Evolutionary conservation across 805 yeast species (phyloP).

Genomic region (Candida vaughaniae): DNA sequence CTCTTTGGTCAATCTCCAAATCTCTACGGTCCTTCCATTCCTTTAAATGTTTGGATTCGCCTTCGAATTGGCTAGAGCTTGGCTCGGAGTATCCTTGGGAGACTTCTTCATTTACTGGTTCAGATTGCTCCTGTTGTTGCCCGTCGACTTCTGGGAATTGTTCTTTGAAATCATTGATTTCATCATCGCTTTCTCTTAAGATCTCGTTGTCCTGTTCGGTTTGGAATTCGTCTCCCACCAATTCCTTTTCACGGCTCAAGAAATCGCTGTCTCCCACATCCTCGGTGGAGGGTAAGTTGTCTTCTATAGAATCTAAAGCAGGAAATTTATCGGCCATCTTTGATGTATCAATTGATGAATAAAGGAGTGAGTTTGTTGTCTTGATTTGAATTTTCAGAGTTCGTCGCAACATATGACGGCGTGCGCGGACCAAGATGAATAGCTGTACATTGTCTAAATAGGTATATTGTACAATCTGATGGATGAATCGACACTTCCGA

Average conservation of each 20-base stretch:
- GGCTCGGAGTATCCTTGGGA: slow-evolving; percentile 20
- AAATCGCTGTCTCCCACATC: slow-evolving; percentile 53
- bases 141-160: slow-evolving; percentile 61
- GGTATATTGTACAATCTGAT: slow-evolving; percentile 41
- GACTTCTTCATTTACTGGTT: slow-evolving; percentile 46
- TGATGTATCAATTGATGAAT: background rate
- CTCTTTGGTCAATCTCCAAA: slow-evolving; percentile 77
- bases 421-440: too few species aligned
- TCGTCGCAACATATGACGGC: too few species aligned
- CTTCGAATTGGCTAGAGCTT: slow-evolving; percentile 15
- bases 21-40: slow-evolving; percentile 85
- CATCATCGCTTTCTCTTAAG: slow-evolving; percentile 40
- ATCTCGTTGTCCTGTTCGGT: slow-evolving; percentile 59
- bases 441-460: too few species aligned
- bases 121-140: slow-evolving; percentile 20
- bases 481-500: slow-evolving; percentile 67
- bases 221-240: slow-evolving; percentile 68
- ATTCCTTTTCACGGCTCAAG: slow-evolving; percentile 64
- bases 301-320: slow-evolving; percentile 51
- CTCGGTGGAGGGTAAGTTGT: slow-evolving; percentile 27
- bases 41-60: slow-evolving; percentile 50
- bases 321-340: slow-evolving; percentile 77
- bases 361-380: slow-evolving; percentile 1
- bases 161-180: slow-evolving; percentile 59
- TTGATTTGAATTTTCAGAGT: background rate